Base-by-base conservation (phyloP, 805 yeast genomes). In the Starmerella apis region DNA sequence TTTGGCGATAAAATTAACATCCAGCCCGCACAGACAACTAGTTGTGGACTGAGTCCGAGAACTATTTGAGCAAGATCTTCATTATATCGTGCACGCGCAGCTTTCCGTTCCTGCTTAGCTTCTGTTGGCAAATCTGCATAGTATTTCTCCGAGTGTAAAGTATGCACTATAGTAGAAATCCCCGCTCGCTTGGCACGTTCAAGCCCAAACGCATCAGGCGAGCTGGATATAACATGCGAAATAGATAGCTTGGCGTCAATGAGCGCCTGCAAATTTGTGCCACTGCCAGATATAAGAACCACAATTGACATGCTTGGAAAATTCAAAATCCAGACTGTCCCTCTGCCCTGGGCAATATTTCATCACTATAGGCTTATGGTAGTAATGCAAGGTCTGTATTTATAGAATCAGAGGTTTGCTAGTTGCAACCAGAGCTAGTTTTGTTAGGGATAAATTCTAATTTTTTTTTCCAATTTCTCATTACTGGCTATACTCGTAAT, bases 21-120 rank as follows among this genome's bases (percentile, higher is more conserved):
- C 98, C 98, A 92, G 2, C 98, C 98, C 4, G 98, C 98, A 68
- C 98, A 92, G 5, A 92, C 96, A 36, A 92, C 80, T 55, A 92
- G 72, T 57, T 84, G 85, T 4, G 97, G 97, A 56, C 74, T 73
- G 32, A 64, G 53, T 1, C 71, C 63, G 22, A 85, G 64, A 20
- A 92, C 77, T 22, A 81, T 61, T 44, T 75, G 69, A 9, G 95
- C 90, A 39, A 92, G 72, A 55, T 92, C 96, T 38, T 66, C 63
- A 65, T 92, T 90, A 72, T 86, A 92, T 51, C 68, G 64, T 35
- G 76, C 75, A 60, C 98, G 73, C 3, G 86, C 86, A 7, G 57
- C 61, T 33, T 68, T 62, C 47, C 97, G 76, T 41, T 69, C 76
- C 3, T 63, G 73, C 43, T 68, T 78, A 49, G 83, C 73, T 8